Percentiles rank a stretch among this genome's conserved stretches.
Evolutionary conservation across 768 basidiomycete genomes (phyloP).

Genomic region (Mycena kentingensis): DNA sequence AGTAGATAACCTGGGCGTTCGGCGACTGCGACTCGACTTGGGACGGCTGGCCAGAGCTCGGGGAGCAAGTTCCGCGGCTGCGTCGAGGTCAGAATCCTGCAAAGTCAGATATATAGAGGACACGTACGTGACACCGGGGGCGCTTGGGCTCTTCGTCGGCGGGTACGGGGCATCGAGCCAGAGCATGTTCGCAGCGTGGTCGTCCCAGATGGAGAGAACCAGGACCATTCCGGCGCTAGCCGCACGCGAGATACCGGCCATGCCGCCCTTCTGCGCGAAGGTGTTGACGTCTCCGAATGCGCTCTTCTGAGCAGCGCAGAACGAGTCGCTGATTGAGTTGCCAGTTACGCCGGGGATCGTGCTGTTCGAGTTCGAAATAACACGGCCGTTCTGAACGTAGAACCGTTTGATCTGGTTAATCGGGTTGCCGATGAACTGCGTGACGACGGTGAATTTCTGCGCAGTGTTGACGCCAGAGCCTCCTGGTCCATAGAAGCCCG

Average conservation of each 20-base stretch:
- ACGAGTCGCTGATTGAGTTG: constrained; percentile 43
- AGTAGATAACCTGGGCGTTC: constrained; percentile 39
- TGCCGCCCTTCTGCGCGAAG: constrained; percentile 37
- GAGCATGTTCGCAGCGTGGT: constrained; percentile 37
- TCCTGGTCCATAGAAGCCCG: constrained; percentile 41
- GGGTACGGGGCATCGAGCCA: constrained; percentile 40
- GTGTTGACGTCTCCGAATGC: constrained; percentile 42
- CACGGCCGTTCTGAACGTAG: constrained; percentile 45
- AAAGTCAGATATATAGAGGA: neutral
- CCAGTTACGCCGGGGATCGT: constrained; percentile 37
- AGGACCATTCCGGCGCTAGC: constrained; percentile 39
- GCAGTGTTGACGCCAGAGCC: constrained; percentile 44
- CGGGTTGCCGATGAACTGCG: constrained; percentile 35
- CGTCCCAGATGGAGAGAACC: constrained; percentile 34
- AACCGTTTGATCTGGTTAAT: constrained; percentile 44
- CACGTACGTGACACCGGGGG: constrained; percentile 16
- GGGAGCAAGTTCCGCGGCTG: constrained; percentile 41
- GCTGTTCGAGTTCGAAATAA: constrained; percentile 41
- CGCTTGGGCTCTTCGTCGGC: constrained; percentile 8
- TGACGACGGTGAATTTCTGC: constrained; percentile 43
- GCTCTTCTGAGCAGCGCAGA: constrained; percentile 37
- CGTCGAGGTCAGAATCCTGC: neutral
- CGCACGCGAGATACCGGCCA: constrained; percentile 20
- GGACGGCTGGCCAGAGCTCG: constrained; percentile 38
- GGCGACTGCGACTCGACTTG: constrained; percentile 37